A percentile compares a stretch with the other conserved stretches of the same genome.
phyloP scores from a whole-genome alignment of 768 basidiomycete genomes.

The Mrakia frigida region DNA sequence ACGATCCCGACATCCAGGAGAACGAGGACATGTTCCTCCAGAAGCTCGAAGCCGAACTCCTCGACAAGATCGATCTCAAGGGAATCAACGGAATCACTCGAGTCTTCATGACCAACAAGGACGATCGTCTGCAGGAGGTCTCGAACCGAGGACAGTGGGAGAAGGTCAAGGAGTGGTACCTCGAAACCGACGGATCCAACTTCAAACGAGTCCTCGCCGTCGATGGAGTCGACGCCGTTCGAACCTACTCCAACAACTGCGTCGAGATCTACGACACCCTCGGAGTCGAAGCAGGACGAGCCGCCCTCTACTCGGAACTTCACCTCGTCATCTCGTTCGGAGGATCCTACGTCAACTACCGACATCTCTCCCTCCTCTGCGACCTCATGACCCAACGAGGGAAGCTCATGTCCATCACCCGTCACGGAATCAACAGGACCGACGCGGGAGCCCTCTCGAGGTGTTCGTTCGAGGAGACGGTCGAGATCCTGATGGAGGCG shows the following conservation, averaged over 20 bases:
- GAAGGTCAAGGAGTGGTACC: slow-evolving; percentile 69
- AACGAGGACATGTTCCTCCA: slow-evolving; percentile 91
- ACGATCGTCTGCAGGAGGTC: slow-evolving; percentile 72
- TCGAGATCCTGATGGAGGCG: slow-evolving; percentile 97
- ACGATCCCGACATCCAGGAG: slow-evolving; percentile 56
- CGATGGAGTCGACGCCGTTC: slow-evolving; percentile 85
- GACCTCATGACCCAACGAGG: slow-evolving; percentile 98
- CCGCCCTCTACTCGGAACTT: slow-evolving; percentile 87
- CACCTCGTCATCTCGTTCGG: slow-evolving; percentile 97
- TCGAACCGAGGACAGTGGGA: slow-evolving; percentile 54
- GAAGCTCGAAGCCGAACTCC: slow-evolving; percentile 91
- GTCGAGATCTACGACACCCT: slow-evolving; percentile 89
- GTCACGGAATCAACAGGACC: slow-evolving; percentile 97
- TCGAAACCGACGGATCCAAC: slow-evolving; percentile 97
- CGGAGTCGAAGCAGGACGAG: slow-evolving; percentile 94
- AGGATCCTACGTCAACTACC: slow-evolving; percentile 98
- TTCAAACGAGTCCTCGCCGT: slow-evolving; percentile 91
- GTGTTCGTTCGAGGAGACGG: slow-evolving; percentile 99
- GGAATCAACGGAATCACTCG: slow-evolving; percentile 86
- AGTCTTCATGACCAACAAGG: slow-evolving; percentile 71
- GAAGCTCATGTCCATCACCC: slow-evolving; percentile 92
- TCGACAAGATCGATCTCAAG: slow-evolving; percentile 88
- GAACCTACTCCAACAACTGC: slow-evolving; percentile 96
- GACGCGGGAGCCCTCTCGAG: slow-evolving; percentile 99
- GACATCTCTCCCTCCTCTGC: slow-evolving; percentile 91